Evolutionary conservation across 1,284 basidiomycete genomes (phyloP), one percentile per base, ranked within the genome.

Genomic region (Quambalaria eucalypti): DNA sequence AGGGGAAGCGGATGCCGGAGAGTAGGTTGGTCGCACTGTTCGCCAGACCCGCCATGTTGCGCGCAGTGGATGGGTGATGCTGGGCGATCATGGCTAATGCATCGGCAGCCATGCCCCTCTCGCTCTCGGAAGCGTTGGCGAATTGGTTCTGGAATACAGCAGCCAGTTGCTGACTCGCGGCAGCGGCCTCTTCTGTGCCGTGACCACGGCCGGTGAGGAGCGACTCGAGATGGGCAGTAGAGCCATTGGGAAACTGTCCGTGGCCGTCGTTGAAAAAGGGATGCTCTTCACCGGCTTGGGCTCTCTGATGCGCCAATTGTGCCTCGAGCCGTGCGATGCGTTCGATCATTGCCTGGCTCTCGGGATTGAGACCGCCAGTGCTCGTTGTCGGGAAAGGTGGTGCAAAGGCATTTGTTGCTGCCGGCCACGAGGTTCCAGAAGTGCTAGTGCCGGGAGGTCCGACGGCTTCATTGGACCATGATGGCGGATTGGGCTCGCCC

Each of bases 71-170:
- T 5, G 49, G 12, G 28, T 49, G 46, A 14, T 55, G 28, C 44
- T 33, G 54, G 4, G 54, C 54, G 33, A 51, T 56, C 49, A 42
- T 46, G 19, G 54, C 54, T 4, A 51, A 26, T 23, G 49, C 54
- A 33, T 52, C 54, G 6, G 49, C 54, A n/a, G 48, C 53, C 16
- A 40, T 54, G 19, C 48, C 47, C 3, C 44, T 26, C 28, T 33
- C 53, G n/a, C 8, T n/a, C 40, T 36, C 48, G 19, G 53, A 51
- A 16, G 16, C 23, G 19, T 10, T 14, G 8, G 52, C 31, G 16
- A 33, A 33, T n/a, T n/a, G n/a, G n/a, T n/a, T n/a, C n/a, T n/a
- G n/a, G n/a, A n/a, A n/a, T n/a, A n/a, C n/a, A n/a, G n/a, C n/a
- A n/a, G n/a, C n/a, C n/a, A n/a, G n/a, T 16, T 33, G 31, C 31